Percentiles rank a stretch among this genome's conserved stretches.
phyloP scores from a whole-genome alignment of 306 rosid genomes.

The Purshia tridentata region DNA sequence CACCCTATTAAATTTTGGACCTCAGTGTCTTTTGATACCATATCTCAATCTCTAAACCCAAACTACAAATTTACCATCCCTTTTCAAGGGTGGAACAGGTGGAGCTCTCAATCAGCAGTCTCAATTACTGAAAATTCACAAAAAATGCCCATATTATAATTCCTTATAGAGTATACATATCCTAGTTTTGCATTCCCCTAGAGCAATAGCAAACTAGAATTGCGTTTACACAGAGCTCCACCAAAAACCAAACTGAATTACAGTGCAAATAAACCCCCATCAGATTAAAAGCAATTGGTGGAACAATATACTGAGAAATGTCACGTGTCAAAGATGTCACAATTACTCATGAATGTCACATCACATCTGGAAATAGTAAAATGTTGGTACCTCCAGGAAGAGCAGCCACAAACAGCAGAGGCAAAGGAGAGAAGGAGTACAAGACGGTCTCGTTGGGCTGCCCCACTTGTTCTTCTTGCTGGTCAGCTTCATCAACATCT shows the following conservation, averaged over 20 bases:
- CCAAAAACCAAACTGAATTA: no score
- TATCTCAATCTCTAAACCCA: no score
- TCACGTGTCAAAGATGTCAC: background rate
- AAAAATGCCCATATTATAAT: background rate
- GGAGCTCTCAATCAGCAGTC: background rate
- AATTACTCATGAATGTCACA: background rate
- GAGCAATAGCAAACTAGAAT: no score
- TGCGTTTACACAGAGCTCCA: no score
- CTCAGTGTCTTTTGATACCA: no score
- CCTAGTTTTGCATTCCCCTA: no score
- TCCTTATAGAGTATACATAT: background rate
- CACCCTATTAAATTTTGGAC: background rate
- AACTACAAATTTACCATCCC: no score
- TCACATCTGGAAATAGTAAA: background rate
- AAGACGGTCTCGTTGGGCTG: slow-evolving; percentile 43
- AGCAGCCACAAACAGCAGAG: slow-evolving; percentile 59
- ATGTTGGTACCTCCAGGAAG: slow-evolving; percentile 72
- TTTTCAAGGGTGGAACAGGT: no score
- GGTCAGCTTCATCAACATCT: slow-evolving; percentile 3
- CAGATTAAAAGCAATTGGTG: no score
- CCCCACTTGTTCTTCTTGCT: slow-evolving; percentile 23
- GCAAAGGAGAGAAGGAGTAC: slow-evolving; percentile 66
- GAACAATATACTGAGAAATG: background rate
- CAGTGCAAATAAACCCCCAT: no score
- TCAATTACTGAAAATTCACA: background rate